phyloP scores from a whole-genome alignment of 495 filamentous ascomycete genomes.

The Aspergillus coremiiformis region DNA sequence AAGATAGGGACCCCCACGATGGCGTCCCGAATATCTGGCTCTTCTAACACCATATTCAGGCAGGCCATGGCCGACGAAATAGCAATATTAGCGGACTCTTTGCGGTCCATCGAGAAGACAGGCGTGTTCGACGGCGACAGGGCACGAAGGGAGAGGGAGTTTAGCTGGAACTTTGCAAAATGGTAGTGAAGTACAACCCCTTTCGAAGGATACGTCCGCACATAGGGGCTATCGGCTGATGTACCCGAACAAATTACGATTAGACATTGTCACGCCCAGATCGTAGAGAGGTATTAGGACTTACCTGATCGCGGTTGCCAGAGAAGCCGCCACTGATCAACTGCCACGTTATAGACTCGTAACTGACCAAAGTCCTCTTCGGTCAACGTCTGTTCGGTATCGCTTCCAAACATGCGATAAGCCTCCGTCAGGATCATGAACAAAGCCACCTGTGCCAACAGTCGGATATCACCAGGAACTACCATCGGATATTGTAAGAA shows the following conservation, averaged over 20 bases:
- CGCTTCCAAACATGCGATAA: constrained; percentile 51
- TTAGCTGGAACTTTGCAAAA: constrained; percentile 54
- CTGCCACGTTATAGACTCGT: constrained; percentile 44
- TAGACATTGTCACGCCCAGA: neutral
- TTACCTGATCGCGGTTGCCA: constrained; percentile 48
- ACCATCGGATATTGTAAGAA: constrained; percentile 43
- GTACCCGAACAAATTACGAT: constrained; percentile 4
- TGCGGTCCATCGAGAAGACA: constrained; percentile 47
- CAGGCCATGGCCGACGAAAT: constrained; percentile 51
- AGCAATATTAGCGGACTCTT: constrained; percentile 48
- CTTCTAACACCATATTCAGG: constrained; percentile 48
- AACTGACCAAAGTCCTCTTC: constrained; percentile 48
- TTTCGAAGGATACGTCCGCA: constrained; percentile 52
- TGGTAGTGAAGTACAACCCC: constrained; percentile 54
- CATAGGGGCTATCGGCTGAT: constrained; percentile 43
- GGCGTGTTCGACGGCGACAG: constrained; percentile 43
- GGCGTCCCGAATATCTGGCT: constrained; percentile 49
- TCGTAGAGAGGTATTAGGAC: constrained; percentile 7
- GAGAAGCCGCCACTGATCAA: constrained; percentile 51
- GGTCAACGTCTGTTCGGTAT: constrained; percentile 45
- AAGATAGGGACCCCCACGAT: constrained; percentile 54
- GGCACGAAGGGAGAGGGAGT: constrained; percentile 50
- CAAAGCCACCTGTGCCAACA: constrained; percentile 49
- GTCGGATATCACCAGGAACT: constrained; percentile 45
- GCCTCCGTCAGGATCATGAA: constrained; percentile 52